Base-by-base conservation (phyloP, 169 alveolate genomes). In the Plasmodium cynomolgi region DNA sequence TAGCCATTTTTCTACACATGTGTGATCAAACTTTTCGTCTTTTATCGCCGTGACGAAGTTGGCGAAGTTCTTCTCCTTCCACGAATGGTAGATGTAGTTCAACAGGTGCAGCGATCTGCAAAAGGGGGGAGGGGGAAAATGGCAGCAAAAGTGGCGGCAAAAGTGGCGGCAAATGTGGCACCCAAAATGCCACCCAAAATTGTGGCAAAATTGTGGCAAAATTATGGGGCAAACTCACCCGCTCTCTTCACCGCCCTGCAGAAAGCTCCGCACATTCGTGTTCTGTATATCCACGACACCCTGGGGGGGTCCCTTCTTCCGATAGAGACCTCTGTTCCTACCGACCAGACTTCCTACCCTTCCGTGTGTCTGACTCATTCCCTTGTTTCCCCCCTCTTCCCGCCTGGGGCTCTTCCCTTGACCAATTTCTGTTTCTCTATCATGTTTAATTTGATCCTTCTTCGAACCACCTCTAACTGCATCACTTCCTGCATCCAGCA, bases 1-100 rank as follows among this genome's bases (percentile, higher is more conserved):
- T 31, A 86, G 58, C 93, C 93, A 86, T n/a, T 86, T 44, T 26
- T 86, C 93, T 31, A 86, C 81, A 58, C 93, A 86, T 3, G 85
- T 86, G 39, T 86, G 47, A 23, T 86, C 73, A 68, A 86, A 86
- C 13, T 26, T 81, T 9, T 74, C 73, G 33, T 79, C 47, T 56
- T 54, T 86, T 33, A 86, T 33, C n/a, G 83, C 79, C 1, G 39
- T 75, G 13, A 86, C 62, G 71, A 86, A 86, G 41, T 75, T 86
- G 56, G 79, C 56, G 17, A 86, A 86, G 20, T 86, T 86, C 47
- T 86, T 86, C 17, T 86, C 80, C 71, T 77, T 86, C 93, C 93
- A 86, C 17, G 85, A 86, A 0, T 37, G 26, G 20, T 86, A 86
- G 23, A 86, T 86, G 71, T 50, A 13, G 47, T 86, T 37, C 47